Base-by-base conservation (phyloP, 768 basidiomycete species). In the Kwoniella dejecticola region DNA sequence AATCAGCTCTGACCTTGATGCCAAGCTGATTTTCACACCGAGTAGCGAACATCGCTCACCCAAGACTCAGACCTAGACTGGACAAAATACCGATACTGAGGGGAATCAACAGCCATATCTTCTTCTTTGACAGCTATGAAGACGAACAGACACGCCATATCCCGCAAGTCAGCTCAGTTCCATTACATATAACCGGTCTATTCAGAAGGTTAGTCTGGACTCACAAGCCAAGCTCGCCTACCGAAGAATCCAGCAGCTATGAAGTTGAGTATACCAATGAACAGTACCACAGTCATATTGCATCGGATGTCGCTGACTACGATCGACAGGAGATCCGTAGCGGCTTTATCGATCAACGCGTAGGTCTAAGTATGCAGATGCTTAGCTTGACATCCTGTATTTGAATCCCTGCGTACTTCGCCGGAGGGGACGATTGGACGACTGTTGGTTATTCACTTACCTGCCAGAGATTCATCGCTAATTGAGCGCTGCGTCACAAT, bases 161-260 rank as follows among this genome's bases (percentile, higher is more conserved):
- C n/a, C n/a, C n/a, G n/a, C n/a, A n/a, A n/a, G n/a, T n/a, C n/a
- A n/a, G n/a, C n/a, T n/a, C n/a, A n/a, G n/a, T n/a, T n/a, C n/a
- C n/a, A n/a, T n/a, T n/a, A n/a, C n/a, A n/a, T n/a, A n/a, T n/a
- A n/a, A n/a, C n/a, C n/a, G n/a, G n/a, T n/a, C n/a, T n/a, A n/a
- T n/a, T n/a, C n/a, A n/a, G n/a, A n/a, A n/a, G n/a, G n/a, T n/a
- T n/a, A n/a, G n/a, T n/a, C n/a, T n/a, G n/a, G n/a, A 58, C 62
- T 63, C 50, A 63, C 62, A 5, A 36, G 40, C 62, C 62, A 63
- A 52, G 62, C 56, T 40, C 62, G 36, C 23, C 56, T 40, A n/a
- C 46, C 62, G 30, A 63, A 63, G 29, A 44, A 63, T 40, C 40
- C 50, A 11, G 54, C 62, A n/a, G 62, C 50, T 21, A 54, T 33